Base-by-base conservation (phyloP, 202 grass and related monocot species). In the Setaria italica region DNA sequence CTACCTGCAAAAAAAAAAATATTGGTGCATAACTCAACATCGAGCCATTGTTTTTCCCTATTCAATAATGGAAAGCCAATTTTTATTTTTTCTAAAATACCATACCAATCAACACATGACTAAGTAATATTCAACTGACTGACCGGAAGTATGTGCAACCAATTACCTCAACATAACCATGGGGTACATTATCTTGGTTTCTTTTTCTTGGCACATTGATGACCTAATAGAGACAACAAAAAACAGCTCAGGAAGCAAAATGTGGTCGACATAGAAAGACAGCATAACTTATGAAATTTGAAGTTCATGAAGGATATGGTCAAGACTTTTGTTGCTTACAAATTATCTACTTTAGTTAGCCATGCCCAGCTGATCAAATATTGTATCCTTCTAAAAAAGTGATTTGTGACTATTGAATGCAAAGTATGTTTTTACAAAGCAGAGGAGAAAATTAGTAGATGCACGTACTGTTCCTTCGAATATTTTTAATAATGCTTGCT, bases 161-260 rank as follows among this genome's bases (percentile, higher is more conserved):
- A 70, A 70, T 79, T 89, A 91, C 92, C 87, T 89, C 80, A 20
- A 94, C 85, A 87, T 87, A 89, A 59, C 76, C 84, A 79, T 67
- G 46, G 17, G 84, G 70, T 58, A 60, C 11, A 73, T 78, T 72
- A 70, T 85, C 85, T 84, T n/a, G 71, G 70, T 25, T 86, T 85
- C 54, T 83, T 80, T 94, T 89, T 74, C 63, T 76, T 89, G 92
- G 87, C 17, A 94, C 87, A 60, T 75, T 94, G 82, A 94, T 84
- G 63, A 94, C 81, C 92, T 91, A 81, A 55, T 17, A 66, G 76
- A 53, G 45, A 70, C 41, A 85, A 9, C 11, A 89, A 32, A n/a
- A 70, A 77, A 78, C 14, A 47, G 37, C 35, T 68, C 13, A 87
- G n/a, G 57, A 45, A 77, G 72, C 37, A 82, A 86, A 76, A 71